A percentile compares a stretch with the other conserved stretches of the same genome.
These are phyloP conservation scores for Ogataea sp. DNA, from an alignment of 805 yeast genomes.

Conservation along the genomic window DNA sequence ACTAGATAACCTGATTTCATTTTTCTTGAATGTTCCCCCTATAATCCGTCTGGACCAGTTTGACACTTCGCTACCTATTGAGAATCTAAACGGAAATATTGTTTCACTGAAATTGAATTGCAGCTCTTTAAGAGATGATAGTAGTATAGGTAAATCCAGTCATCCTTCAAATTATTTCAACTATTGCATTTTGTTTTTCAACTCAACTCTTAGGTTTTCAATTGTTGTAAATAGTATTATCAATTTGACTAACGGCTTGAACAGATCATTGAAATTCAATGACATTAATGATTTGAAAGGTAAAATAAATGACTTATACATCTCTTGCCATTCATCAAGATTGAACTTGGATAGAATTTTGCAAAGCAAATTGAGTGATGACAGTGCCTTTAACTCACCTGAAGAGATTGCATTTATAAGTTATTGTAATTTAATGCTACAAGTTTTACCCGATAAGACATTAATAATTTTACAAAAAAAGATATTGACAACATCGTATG, in stretches of 20 bases:
- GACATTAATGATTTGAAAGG: slow-evolving; percentile 37
- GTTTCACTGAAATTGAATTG: background rate
- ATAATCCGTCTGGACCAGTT: slow-evolving; percentile 15
- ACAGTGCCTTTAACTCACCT: background rate
- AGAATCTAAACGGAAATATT: slow-evolving; percentile 6
- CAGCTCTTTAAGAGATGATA: background rate
- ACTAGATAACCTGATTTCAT: slow-evolving; percentile 22
- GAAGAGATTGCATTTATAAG: slow-evolving; percentile 36
- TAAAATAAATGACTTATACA: slow-evolving; percentile 42
- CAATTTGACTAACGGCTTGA: slow-evolving; percentile 39
- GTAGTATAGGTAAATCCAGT: too few species aligned
- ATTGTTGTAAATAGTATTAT: slow-evolving; percentile 47
- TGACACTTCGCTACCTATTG: slow-evolving; percentile 18
- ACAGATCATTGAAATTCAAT: slow-evolving; percentile 29
- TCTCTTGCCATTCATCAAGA: slow-evolving; percentile 42
- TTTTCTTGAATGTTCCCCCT: slow-evolving; percentile 15
- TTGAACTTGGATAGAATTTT: slow-evolving; percentile 25
- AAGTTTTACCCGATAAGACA: slow-evolving; percentile 49
- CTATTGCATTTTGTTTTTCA: slow-evolving; percentile 12
- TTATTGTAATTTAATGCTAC: slow-evolving; percentile 40
- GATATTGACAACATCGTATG: slow-evolving; percentile 20
- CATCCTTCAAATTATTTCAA: slow-evolving; percentile 3
- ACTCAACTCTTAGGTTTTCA: slow-evolving; percentile 24
- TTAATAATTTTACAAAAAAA: slow-evolving; percentile 31
- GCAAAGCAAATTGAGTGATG: slow-evolving; percentile 17